phyloP scores from a whole-genome alignment of 2,329 filamentous ascomycete species.

The Epicoccum nigrum region DNA sequence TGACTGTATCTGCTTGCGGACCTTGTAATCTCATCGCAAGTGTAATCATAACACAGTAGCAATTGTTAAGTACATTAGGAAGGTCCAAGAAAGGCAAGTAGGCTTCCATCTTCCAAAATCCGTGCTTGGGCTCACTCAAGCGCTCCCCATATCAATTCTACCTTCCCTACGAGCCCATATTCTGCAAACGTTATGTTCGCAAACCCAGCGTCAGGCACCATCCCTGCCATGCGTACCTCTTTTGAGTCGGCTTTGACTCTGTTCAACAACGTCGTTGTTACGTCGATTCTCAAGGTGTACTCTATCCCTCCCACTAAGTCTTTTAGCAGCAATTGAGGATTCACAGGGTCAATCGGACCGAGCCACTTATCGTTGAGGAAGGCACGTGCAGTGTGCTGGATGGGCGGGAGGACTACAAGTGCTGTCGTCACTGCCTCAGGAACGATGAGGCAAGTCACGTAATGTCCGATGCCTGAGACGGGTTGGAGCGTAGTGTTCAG shows the following conservation, averaged over 20 bases:
- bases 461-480: neutral
- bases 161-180: neutral
- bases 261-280: neutral
- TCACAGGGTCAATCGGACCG: neutral
- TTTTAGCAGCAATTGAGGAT: neutral
- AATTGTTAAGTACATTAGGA: too few species aligned
- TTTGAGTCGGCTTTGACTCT: neutral
- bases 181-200: neutral
- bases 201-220: neutral
- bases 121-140: neutral
- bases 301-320: neutral
- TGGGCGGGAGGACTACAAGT: neutral
- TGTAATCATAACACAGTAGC: too few species aligned
- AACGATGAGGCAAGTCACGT: neutral
- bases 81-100: too few species aligned
- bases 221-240: neutral
- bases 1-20: too few species aligned
- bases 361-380: neutral
- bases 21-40: too few species aligned
- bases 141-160: neutral
- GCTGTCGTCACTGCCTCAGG: neutral
- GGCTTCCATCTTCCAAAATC: too few species aligned
- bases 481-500: neutral
- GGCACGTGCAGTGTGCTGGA: neutral
- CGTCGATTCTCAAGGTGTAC: neutral